phyloP scores from a whole-genome alignment of 2,329 filamentous ascomycete genomes.

The Colletotrichum filicis region DNA sequence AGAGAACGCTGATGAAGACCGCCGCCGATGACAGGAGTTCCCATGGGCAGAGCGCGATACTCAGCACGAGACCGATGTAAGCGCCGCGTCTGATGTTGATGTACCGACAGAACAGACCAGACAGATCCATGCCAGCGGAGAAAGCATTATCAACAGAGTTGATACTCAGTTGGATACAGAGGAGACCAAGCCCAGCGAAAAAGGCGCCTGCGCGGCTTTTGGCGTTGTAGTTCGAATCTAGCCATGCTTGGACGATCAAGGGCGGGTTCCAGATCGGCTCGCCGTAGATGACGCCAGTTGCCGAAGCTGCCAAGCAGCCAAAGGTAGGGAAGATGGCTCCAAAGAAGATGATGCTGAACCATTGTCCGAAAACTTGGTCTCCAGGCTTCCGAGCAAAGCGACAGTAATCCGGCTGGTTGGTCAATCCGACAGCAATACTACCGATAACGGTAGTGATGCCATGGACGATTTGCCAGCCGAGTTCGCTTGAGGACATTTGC shows the following conservation, averaged over 20 bases:
- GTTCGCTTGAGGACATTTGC: conserved; percentile 34
- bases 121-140: conserved; percentile 65
- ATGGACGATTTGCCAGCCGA: conserved; percentile 50
- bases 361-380: conserved; percentile 54
- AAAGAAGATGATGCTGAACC: conserved; percentile 49
- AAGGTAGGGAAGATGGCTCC: conserved; percentile 51
- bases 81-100: conserved; percentile 67
- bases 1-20: conserved; percentile 48
- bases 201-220: conserved; percentile 32
- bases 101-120: conserved; percentile 61
- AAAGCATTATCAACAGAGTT: conserved; percentile 37
- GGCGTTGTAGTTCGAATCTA: conserved; percentile 18
- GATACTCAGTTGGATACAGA: conserved; percentile 34
- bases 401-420: conserved; percentile 57
- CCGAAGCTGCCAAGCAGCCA: conserved; percentile 48
- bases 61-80: conserved; percentile 57
- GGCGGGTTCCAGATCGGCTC: conserved; percentile 54
- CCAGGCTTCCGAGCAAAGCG: conserved; percentile 52
- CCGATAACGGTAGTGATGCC: conserved; percentile 55
- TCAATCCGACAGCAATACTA: conserved; percentile 54
- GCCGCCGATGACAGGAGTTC: conserved; percentile 55
- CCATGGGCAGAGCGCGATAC: conserved; percentile 61
- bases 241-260: conserved; percentile 29
- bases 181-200: conserved; percentile 35
- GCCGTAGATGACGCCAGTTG: conserved; percentile 44